Evolutionary conservation across 1,284 basidiomycete genomes (phyloP).

Genomic region (Cutaneotrichosporon curvatum): DNA sequence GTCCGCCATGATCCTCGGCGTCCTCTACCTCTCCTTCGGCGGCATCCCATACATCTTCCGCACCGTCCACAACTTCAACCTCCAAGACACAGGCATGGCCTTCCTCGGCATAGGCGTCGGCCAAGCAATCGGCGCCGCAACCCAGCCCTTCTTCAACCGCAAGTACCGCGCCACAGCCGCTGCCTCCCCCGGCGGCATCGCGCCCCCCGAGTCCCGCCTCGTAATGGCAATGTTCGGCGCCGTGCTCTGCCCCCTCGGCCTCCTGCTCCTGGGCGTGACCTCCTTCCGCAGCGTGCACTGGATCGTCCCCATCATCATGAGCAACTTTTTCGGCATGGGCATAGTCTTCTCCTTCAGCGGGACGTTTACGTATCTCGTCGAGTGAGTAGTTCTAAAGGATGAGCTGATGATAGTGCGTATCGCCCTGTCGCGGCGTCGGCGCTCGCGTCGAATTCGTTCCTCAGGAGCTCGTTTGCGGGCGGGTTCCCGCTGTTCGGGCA

Average conservation of each 20-base stretch:
- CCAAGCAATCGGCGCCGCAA: slow-evolving; percentile 53
- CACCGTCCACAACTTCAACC: slow-evolving; percentile 55
- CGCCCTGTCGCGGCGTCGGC: slow-evolving; percentile 69
- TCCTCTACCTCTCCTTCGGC: slow-evolving; percentile 64
- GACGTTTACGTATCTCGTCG: slow-evolving; percentile 55
- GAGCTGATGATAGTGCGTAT: slow-evolving; percentile 50
- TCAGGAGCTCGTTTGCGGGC: slow-evolving; percentile 61
- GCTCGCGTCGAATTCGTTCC: slow-evolving; percentile 64
- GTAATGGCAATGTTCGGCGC: slow-evolving; percentile 63
- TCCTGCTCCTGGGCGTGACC: slow-evolving; percentile 68
- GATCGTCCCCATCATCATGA: slow-evolving; percentile 45
- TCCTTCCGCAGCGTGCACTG: slow-evolving; percentile 62
- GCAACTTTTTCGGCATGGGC: slow-evolving; percentile 40
- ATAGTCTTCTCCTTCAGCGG: slow-evolving; percentile 58
- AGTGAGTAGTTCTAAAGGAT: slow-evolving; percentile 7
- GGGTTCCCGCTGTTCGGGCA: slow-evolving; percentile 57
- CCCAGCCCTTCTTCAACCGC: slow-evolving; percentile 62
- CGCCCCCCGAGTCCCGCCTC: slow-evolving; percentile 64
- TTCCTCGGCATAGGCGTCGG: slow-evolving; percentile 69
- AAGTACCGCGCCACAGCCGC: slow-evolving; percentile 36
- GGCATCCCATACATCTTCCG: slow-evolving; percentile 62
- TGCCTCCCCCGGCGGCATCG: slow-evolving; percentile 46
- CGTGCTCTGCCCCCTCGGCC: slow-evolving; percentile 59
- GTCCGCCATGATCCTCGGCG: slow-evolving; percentile 61
- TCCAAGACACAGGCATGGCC: slow-evolving; percentile 56